These are phyloP conservation scores for Chlorophyllum brunneum DNA, from an alignment of 768 basidiomycete genomes.

Conservation along the genomic window DNA sequence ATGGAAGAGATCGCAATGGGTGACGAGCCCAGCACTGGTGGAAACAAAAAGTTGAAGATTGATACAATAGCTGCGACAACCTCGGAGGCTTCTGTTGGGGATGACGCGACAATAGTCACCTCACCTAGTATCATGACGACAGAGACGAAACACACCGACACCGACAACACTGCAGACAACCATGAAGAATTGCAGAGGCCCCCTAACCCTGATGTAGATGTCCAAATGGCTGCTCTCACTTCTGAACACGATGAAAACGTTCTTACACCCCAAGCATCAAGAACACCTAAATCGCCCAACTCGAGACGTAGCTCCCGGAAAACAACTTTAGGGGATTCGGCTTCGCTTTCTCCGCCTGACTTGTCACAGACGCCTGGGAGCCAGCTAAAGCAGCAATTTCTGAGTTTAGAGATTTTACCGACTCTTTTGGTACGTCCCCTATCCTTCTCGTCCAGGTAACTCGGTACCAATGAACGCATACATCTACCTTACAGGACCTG, in stretches of 20 bases:
- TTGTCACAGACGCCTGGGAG: slow-evolving; percentile 63
- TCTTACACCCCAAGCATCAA: slow-evolving; percentile 6
- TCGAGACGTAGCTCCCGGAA: slow-evolving; percentile 58
- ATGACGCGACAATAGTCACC: background rate
- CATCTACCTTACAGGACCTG: slow-evolving; percentile 56
- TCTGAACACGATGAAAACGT: slow-evolving; percentile 6
- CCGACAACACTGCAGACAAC: background rate
- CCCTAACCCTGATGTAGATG: background rate
- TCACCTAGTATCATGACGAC: background rate
- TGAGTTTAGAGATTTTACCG: slow-evolving; percentile 69
- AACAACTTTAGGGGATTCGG: slow-evolving; percentile 29
- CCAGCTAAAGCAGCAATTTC: slow-evolving; percentile 70
- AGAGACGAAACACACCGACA: background rate
- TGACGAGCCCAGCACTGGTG: slow-evolving; percentile 42
- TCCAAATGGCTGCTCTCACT: background rate
- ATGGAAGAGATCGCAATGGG: slow-evolving; percentile 84
- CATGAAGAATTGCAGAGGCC: background rate
- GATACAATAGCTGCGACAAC: background rate
- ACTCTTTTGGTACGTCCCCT: slow-evolving; percentile 68
- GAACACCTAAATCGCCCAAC: background rate
- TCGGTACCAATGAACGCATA: too few relatives aligned
- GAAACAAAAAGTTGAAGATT: background rate
- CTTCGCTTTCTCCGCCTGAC: too few relatives aligned
- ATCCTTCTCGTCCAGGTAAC: background rate
- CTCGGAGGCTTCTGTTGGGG: background rate